Conservation (phyloP, 2,329 filamentous ascomycete genomes). For the Neonectria punicea region DNA sequence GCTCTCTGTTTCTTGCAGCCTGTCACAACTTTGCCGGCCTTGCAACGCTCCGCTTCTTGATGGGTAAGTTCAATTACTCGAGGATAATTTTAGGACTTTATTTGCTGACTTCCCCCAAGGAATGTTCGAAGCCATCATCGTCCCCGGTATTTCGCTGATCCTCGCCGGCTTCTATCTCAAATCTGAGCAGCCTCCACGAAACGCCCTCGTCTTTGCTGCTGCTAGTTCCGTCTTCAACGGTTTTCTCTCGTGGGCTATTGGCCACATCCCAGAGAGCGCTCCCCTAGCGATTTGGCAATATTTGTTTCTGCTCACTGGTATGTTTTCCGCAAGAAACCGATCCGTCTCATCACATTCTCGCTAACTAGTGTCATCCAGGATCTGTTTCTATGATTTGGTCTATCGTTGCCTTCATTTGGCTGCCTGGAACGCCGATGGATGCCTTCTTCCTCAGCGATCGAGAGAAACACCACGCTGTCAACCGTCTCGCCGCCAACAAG, state of each 20-base stretch:
- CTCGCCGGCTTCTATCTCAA: constrained; percentile 16
- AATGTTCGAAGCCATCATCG: constrained; percentile 20
- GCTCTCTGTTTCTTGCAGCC: constrained; percentile 8
- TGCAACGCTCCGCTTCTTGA: constrained; percentile 11
- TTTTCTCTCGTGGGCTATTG: constrained; percentile 19
- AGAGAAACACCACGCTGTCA: constrained; percentile 16
- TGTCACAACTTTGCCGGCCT: constrained; percentile 17
- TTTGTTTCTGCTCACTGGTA: constrained; percentile 14
- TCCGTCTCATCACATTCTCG: no score
- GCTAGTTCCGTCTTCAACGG: constrained; percentile 18
- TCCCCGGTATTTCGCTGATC: constrained; percentile 13
- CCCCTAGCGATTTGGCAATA: constrained; percentile 18
- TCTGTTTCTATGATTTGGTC: constrained; percentile 22
- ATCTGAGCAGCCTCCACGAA: constrained; percentile 16
- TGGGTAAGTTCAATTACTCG: constrained; percentile 8
- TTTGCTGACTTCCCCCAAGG: not conserved
- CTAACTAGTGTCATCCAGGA: not conserved
- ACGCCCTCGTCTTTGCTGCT: constrained; percentile 16
- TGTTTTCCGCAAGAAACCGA: not conserved
- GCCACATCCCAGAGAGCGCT: constrained; percentile 10
- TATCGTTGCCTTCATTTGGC: constrained; percentile 15
- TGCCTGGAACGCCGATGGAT: constrained; percentile 28
- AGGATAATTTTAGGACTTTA: not conserved
- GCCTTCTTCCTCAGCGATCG: constrained; percentile 19
- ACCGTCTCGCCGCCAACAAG: constrained; percentile 25